Conservation (phyloP, 345 rosid genomes). For the Boechera retrofracta region DNA sequence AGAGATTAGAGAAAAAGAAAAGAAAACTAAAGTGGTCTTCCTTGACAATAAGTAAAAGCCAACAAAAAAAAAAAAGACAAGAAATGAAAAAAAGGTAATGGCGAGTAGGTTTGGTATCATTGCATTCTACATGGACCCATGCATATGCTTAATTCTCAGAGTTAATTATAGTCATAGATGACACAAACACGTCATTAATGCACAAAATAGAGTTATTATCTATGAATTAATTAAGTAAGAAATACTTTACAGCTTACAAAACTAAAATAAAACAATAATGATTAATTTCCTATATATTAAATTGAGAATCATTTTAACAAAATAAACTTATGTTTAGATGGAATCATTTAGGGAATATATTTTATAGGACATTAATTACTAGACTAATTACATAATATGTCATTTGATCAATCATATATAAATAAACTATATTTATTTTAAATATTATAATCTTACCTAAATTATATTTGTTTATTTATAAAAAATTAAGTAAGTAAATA, state of each 20-base stretch:
- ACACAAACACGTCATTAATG: conserved; percentile 28
- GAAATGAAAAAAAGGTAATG: not conserved
- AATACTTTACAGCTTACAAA: conserved; percentile 40
- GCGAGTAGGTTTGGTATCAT: conserved; percentile 22
- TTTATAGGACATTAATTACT: too few relatives aligned
- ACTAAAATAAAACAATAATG: not conserved
- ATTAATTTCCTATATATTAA: not conserved
- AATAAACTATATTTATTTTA: too few relatives aligned
- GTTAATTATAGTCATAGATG: conserved; percentile 41
- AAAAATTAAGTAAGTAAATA: too few relatives aligned
- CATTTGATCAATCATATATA: too few relatives aligned
- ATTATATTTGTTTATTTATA: too few relatives aligned
- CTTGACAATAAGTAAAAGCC: conserved; percentile 19
- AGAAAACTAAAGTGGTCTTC: not conserved
- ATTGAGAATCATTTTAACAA: too few relatives aligned
- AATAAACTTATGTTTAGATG: too few relatives aligned
- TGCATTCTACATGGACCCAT: conserved; percentile 42
- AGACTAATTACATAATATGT: too few relatives aligned
- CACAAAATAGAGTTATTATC: conserved; percentile 10
- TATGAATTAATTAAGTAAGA: conserved; percentile 24
- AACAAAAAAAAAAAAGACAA: conserved; percentile 4
- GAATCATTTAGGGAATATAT: too few relatives aligned
- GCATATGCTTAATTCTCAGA: conserved; percentile 33
- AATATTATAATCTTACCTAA: too few relatives aligned
- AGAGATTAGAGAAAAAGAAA: not conserved